Conservation (phyloP, 331 rosid species). For the Phaseolus coccineus region DNA sequence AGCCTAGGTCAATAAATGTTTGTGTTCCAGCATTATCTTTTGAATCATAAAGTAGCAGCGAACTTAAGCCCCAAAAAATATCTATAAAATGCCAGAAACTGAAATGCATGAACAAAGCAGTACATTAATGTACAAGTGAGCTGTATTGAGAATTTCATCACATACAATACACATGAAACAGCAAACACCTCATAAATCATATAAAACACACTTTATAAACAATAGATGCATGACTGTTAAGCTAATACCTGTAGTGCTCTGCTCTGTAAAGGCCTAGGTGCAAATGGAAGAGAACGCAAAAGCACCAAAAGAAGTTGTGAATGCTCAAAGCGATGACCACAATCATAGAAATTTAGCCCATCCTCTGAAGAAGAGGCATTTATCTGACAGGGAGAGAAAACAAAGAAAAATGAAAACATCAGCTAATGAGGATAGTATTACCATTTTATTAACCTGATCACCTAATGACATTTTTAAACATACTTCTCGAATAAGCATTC, state of each 20-base stretch:
- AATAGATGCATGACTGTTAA: slow-evolving; percentile 25
- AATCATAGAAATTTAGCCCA: slow-evolving; percentile 89
- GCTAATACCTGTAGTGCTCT: slow-evolving; percentile 85
- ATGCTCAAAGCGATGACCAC: slow-evolving; percentile 97
- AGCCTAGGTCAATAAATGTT: slow-evolving; percentile 22
- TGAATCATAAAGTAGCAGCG: neutral
- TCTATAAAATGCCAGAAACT: slow-evolving; percentile 17
- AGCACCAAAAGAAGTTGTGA: slow-evolving; percentile 84
- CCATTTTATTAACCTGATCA: slow-evolving; percentile 31
- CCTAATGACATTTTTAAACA: slow-evolving; percentile 6
- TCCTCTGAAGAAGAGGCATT: slow-evolving; percentile 88
- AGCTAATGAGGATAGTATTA: neutral
- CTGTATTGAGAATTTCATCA: slow-evolving; percentile 14
- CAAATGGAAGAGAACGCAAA: slow-evolving; percentile 81
- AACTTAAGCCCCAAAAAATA: neutral
- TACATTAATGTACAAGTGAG: slow-evolving; percentile 27
- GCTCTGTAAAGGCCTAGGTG: slow-evolving; percentile 77
- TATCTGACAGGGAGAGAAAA: slow-evolving; percentile 58
- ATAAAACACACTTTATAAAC: slow-evolving; percentile 20
- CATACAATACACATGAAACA: neutral
- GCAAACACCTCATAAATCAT: slow-evolving; percentile 25
- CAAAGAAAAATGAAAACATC: slow-evolving; percentile 15
- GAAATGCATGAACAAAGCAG: slow-evolving; percentile 35
- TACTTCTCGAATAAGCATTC: slow-evolving; percentile 33
- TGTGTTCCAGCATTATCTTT: slow-evolving; percentile 15